Conservation (phyloP, 1,284 basidiomycete genomes). For the Bothia castanella region DNA sequence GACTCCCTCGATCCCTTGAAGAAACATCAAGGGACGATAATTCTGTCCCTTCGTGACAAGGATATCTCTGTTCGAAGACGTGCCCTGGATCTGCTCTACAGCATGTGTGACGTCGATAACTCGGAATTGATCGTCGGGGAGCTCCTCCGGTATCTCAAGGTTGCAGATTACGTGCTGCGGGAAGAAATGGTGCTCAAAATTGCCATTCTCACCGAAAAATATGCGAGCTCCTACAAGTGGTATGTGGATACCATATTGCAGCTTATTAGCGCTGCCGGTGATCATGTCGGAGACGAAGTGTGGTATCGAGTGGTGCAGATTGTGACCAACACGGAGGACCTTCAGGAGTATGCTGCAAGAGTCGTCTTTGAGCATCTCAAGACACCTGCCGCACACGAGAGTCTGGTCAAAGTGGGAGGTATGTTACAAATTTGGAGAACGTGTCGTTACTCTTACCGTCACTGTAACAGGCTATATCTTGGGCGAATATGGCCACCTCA, state of each 20-base stretch:
- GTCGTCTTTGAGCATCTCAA: constrained; percentile 92
- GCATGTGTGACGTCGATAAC: constrained; percentile 97
- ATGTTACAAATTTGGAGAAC: constrained; percentile 21
- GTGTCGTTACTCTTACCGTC: constrained; percentile 14
- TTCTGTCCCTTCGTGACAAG: constrained; percentile 90
- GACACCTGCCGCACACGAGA: constrained; percentile 90
- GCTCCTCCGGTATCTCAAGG: constrained; percentile 85
- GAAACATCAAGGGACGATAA: constrained; percentile 94
- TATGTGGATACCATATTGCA: constrained; percentile 96
- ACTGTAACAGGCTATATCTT: constrained; percentile 77
- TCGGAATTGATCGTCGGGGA: constrained; percentile 94
- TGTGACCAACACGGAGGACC: constrained; percentile 96
- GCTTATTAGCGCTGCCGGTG: constrained; percentile 93
- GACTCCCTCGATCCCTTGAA: constrained; percentile 91
- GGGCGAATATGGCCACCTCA: constrained; percentile 95
- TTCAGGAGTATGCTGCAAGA: constrained; percentile 91
- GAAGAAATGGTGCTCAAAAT: constrained; percentile 99
- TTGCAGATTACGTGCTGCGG: constrained; percentile 93
- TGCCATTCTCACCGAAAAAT: constrained; percentile 96
- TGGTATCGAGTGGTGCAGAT: constrained; percentile 99
- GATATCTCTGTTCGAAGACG: constrained; percentile 95
- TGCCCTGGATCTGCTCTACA: constrained; percentile 94
- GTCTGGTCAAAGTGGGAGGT: constrained; percentile 96
- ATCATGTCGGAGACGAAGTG: constrained; percentile 97
- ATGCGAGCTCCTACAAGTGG: constrained; percentile 93